Conservation (phyloP, 345 rosid species). For the Eucalyptus leucophloia region DNA sequence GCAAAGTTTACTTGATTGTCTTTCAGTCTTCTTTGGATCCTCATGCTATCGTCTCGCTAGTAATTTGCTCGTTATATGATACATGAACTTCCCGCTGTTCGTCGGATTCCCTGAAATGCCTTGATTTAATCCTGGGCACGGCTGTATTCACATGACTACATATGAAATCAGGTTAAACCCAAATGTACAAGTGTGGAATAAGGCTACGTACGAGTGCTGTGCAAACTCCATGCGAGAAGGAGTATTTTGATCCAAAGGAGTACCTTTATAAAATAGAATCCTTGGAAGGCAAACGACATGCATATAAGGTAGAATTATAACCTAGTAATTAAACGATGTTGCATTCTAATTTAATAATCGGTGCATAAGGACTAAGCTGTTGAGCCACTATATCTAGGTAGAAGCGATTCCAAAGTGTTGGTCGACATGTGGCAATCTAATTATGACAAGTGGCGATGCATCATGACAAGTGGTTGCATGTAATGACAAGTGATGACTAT, state of each 20-base stretch:
- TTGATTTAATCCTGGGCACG: background rate
- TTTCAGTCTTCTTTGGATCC: background rate
- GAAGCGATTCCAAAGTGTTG: background rate
- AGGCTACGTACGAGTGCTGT: background rate
- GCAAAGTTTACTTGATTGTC: background rate
- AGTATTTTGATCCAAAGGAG: background rate
- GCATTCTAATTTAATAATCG: background rate
- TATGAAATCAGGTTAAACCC: background rate
- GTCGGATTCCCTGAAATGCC: background rate
- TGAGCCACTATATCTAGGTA: background rate
- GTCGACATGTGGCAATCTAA: background rate
- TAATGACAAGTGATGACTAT: background rate
- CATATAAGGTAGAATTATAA: background rate
- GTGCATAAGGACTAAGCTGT: background rate
- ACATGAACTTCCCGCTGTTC: background rate
- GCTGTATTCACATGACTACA: background rate
- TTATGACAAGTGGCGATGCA: rapidly evolving
- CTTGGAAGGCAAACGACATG: background rate
- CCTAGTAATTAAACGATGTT: background rate
- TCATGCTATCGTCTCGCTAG: background rate
- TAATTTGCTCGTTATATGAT: background rate
- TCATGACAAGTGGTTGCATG: background rate
- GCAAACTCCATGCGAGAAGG: background rate
- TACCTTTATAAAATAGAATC: background rate
- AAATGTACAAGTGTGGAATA: background rate